Conservation (phyloP, 1,284 basidiomycete species). For the Rhodofomes roseus region DNA sequence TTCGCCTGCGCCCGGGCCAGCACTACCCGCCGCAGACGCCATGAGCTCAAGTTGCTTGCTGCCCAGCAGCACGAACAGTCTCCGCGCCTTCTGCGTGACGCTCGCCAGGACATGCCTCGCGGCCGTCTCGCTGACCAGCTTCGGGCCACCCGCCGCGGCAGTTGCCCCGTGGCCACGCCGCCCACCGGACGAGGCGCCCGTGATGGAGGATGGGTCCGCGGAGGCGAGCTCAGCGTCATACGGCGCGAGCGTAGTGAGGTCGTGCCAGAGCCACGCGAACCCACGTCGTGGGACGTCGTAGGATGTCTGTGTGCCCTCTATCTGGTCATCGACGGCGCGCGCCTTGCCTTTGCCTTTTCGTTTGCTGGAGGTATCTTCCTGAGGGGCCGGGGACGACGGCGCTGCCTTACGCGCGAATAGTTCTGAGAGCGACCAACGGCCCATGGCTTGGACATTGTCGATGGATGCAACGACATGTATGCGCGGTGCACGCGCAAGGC, state of each 20-base stretch:
- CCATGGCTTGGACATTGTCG: constrained; percentile 80
- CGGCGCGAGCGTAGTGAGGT: constrained; percentile 76
- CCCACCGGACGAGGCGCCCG: constrained; percentile 40
- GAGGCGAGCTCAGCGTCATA: constrained; percentile 79
- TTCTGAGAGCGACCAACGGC: constrained; percentile 72
- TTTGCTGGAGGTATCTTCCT: constrained; percentile 6
- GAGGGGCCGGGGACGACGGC: neutral
- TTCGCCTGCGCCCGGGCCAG: constrained; percentile 15
- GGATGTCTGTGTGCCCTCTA: constrained; percentile 9
- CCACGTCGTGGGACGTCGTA: constrained; percentile 48
- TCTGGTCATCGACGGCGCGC: neutral
- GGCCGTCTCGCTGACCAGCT: constrained; percentile 72
- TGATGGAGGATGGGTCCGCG: constrained; percentile 60
- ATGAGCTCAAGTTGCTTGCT: constrained; percentile 61
- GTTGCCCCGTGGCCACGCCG: constrained; percentile 21
- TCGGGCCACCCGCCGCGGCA: constrained; percentile 25
- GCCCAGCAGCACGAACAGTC: constrained; percentile 70
- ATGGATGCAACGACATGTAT: constrained; percentile 82
- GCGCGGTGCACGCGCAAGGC: constrained; percentile 65
- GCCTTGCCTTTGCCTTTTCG: constrained; percentile 4
- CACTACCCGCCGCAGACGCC: constrained; percentile 27
- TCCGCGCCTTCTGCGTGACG: constrained; percentile 84
- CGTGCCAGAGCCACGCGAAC: constrained; percentile 87
- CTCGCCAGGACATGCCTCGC: constrained; percentile 81
- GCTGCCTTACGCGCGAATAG: constrained; percentile 47